Percentiles rank a stretch among this genome's conserved stretches.
phyloP scores from a whole-genome alignment of 2,329 filamentous ascomycete species.

The Monosporascus sp. region DNA sequence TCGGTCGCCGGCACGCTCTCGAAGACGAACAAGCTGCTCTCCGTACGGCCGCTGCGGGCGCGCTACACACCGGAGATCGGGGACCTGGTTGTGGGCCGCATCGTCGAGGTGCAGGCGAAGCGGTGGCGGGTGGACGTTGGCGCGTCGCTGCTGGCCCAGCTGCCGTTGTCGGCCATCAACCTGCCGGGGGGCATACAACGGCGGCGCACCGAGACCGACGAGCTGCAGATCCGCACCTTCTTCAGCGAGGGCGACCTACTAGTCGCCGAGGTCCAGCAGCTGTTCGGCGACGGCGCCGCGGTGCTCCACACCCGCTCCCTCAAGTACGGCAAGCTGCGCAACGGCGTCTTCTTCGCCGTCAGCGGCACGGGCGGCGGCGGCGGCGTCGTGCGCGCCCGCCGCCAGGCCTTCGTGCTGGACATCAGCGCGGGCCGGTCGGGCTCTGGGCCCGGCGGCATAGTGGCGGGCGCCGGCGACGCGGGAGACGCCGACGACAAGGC shows the following conservation, averaged over 20 bases:
- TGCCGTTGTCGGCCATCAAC: constrained; percentile 88
- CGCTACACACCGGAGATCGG: constrained; percentile 95
- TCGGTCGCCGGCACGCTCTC: constrained; percentile 86
- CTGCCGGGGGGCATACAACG: constrained; percentile 88
- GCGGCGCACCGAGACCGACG: constrained; percentile 89
- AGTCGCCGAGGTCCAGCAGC: constrained; percentile 87
- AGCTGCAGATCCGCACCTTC: constrained; percentile 95
- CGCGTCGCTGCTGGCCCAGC: constrained; percentile 74
- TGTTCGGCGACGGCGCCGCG: constrained; percentile 81
- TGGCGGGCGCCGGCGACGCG: constrained; percentile 23
- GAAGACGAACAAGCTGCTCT: constrained; percentile 95
- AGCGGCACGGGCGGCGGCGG: constrained; percentile 77
- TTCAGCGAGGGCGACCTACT: constrained; percentile 93
- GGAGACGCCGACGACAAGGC: constrained; percentile 56
- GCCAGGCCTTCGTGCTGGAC: constrained; percentile 84
- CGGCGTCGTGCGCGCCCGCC: constrained; percentile 75
- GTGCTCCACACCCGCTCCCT: constrained; percentile 83
- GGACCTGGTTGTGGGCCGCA: constrained; percentile 88
- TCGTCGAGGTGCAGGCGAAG: constrained; percentile 88
- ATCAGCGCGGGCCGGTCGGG: constrained; percentile 18
- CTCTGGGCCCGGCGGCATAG: neutral
- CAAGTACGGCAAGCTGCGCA: constrained; percentile 92
- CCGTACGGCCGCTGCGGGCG: constrained; percentile 81
- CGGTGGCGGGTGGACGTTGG: constrained; percentile 95
- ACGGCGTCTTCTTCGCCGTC: constrained; percentile 83